These are phyloP conservation scores for Cordyceps farinosa DNA, from an alignment of 2,329 filamentous ascomycete genomes.

Conservation along the genomic window DNA sequence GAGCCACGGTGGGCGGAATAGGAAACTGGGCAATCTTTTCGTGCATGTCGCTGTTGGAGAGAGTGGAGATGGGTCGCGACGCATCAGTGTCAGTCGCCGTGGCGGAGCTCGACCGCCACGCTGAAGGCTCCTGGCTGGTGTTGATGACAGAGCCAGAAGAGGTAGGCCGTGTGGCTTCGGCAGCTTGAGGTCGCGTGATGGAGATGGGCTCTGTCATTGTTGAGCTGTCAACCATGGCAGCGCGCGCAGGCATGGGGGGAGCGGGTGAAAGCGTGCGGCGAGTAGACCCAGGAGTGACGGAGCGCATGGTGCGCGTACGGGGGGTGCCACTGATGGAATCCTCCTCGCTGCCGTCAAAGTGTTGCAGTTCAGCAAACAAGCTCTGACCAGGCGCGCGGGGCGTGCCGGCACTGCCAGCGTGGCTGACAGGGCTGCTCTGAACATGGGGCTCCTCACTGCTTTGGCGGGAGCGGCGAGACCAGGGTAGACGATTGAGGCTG, in stretches of 20 bases:
- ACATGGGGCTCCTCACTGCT: conserved; percentile 56
- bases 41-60: conserved; percentile 53
- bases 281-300: conserved; percentile 47
- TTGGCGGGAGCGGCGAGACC: conserved; percentile 57
- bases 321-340: conserved; percentile 60
- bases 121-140: conserved; percentile 24
- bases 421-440: conserved; percentile 58
- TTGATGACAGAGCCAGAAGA: conserved; percentile 43
- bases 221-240: conserved; percentile 58
- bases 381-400: conserved; percentile 63
- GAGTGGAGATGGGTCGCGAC: conserved; percentile 43
- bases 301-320: conserved; percentile 46
- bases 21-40: conserved; percentile 54
- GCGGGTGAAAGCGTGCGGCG: conserved; percentile 43
- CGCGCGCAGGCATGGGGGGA: conserved; percentile 47
- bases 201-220: conserved; percentile 58
- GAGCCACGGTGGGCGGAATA: conserved; percentile 45
- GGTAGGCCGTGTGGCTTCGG: conserved; percentile 33
- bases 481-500: conserved; percentile 61
- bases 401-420: conserved; percentile 49
- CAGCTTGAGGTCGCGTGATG: conserved; percentile 26
- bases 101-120: conserved; percentile 26
- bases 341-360: conserved; percentile 72
- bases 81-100: conserved; percentile 25
- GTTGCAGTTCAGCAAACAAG: conserved; percentile 85